Conservation (phyloP, 169 alveolate species). For the Miamiensis avidus region DNA sequence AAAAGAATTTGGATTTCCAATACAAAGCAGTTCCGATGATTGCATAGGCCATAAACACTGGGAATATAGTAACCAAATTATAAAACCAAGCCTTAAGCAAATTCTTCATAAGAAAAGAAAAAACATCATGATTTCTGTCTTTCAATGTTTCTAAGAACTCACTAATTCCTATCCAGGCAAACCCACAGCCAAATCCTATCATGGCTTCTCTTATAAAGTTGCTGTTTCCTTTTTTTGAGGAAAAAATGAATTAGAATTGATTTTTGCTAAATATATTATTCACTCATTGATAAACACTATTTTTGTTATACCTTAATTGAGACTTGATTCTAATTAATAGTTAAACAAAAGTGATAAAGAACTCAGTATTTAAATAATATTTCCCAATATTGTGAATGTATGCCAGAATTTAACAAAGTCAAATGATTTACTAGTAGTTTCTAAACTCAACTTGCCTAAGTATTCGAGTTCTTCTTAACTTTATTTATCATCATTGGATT, state of each 20-base stretch:
- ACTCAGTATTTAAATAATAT: neutral
- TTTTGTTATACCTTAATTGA: too few relatives aligned
- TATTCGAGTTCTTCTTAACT: neutral
- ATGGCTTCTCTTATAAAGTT: neutral
- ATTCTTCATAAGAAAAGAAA: neutral
- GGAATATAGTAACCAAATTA: neutral
- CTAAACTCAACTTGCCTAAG: neutral
- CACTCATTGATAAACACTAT: too few relatives aligned
- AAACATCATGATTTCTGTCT: neutral
- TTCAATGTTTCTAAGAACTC: neutral
- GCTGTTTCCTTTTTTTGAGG: neutral
- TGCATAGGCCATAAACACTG: neutral
- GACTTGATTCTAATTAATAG: neutral
- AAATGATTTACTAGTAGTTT: neutral
- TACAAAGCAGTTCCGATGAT: neutral
- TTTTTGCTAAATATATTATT: too few relatives aligned
- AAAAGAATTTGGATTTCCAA: neutral
- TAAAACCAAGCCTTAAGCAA: neutral
- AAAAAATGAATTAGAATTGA: too few relatives aligned
- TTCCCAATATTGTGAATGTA: neutral
- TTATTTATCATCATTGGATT: too few relatives aligned
- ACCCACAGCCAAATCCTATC: neutral
- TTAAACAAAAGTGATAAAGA: neutral
- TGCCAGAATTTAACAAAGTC: neutral
- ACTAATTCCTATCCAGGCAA: neutral